Base-by-base conservation (phyloP, 495 filamentous ascomycete genomes). In the Podospora tetraspora region DNA sequence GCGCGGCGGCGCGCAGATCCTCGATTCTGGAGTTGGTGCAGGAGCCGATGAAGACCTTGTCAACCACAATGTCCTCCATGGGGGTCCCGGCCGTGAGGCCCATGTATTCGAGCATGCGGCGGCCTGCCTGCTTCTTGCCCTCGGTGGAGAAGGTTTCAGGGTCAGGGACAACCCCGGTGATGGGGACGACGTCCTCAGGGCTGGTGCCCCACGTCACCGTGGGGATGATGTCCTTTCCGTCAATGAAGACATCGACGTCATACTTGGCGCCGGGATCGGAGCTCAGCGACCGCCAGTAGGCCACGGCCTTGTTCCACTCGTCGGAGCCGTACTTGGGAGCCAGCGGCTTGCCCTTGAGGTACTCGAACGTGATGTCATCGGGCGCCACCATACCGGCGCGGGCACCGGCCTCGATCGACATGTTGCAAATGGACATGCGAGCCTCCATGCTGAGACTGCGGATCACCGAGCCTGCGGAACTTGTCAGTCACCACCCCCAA, bases 391-490 rank as follows among this genome's bases (percentile, higher is more conserved):
- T 94, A 68, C 95, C 95, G 67, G 95, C 94, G 82, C 95, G 86
- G 56, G 95, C 95, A 81, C 95, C 95, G 68, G 82, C 95, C 83
- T 99, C 95, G 76, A 98, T 97, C n/a, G 94, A 93, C 95, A 99
- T 99, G 83, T 99, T 99, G 81, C 95, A 98, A 76, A 99, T 95
- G 66, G 92, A 97, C 94, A 99, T 98, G 74, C 95, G 90, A 52
- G 95, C 95, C 78, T 99, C 95, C 87, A 99, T 97, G 80, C 92
- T 96, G 72, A 99, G 83, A 57, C 79, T 80, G 69, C 92, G 87
- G 75, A 99, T 97, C 64, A 94, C 92, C 63, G 92, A 96, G 63
- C 95, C 65, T 60, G 43, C 6, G 3, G 19, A 29, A 23, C n/a
- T 59, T 29, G 64, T 34, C 19, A 30, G 56, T 57, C 23, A 37